These are phyloP conservation scores for Cucumis sativus DNA, from an alignment of 306 rosid species.

Conservation along the genomic window DNA sequence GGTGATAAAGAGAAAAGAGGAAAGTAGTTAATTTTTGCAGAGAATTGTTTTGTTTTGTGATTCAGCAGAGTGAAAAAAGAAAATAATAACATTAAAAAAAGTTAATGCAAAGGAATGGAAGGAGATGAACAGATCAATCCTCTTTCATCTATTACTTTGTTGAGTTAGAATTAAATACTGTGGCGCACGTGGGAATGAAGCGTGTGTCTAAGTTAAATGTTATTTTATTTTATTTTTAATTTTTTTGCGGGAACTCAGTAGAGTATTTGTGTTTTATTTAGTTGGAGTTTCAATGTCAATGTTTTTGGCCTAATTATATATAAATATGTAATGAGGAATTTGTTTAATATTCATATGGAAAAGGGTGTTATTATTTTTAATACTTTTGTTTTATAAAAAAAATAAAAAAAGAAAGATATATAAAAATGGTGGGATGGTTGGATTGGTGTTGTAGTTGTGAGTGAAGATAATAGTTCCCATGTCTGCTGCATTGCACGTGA, in stretches of 20 bases:
- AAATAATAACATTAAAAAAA: neutral
- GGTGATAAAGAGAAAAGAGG: neutral
- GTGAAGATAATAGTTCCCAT: neutral
- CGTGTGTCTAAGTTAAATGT: neutral
- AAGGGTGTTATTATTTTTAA: no score
- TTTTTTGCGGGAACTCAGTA: neutral
- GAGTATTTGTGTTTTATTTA: neutral
- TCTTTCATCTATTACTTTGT: neutral
- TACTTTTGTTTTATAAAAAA: neutral
- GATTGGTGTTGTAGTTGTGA: slow-evolving; percentile 40
- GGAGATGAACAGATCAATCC: neutral
- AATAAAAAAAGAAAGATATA: no score
- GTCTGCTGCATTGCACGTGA: neutral
- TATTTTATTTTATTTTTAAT: neutral
- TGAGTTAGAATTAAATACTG: neutral
- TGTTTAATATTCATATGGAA: neutral
- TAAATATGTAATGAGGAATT: neutral
- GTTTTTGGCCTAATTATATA: neutral
- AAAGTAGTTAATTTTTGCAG: neutral
- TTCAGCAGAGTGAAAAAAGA: neutral
- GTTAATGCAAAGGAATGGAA: neutral
- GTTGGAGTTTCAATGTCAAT: neutral
- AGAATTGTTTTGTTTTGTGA: neutral
- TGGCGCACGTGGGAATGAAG: neutral
- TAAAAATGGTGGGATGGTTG: slow-evolving; percentile 40